Evolutionary conservation across 352 stramenopile genomes (phyloP).

Genomic region (Pythium monospermum): DNA sequence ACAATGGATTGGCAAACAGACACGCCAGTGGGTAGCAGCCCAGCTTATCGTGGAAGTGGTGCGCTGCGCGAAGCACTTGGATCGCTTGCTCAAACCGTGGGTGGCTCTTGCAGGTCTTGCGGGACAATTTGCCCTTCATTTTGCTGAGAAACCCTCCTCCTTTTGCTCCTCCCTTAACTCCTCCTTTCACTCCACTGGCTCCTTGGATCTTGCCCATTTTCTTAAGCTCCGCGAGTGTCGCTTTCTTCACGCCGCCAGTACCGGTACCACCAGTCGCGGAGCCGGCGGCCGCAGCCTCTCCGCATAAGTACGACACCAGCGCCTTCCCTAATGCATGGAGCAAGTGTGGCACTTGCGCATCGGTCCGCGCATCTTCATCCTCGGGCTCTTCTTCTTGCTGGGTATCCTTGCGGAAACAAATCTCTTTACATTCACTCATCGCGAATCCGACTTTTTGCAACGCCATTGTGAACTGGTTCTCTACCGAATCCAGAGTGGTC

Average conservation of each 20-base stretch:
- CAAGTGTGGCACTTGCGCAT: constrained; percentile 58
- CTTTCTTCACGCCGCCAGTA: constrained; percentile 15
- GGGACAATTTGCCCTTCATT: constrained; percentile 17
- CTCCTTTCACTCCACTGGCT: no score
- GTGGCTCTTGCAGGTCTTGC: constrained; percentile 19
- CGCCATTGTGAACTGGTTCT: constrained; percentile 33
- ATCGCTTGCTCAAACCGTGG: constrained; percentile 44
- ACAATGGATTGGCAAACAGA: constrained; percentile 49
- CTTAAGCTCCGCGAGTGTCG: constrained; percentile 23
- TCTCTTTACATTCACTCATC: constrained; percentile 55
- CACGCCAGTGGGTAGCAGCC: constrained; percentile 69
- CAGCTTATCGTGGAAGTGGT: constrained; percentile 83
- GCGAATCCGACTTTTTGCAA: constrained; percentile 40
- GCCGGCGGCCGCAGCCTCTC: constrained; percentile 4
- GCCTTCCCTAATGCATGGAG: constrained; percentile 62
- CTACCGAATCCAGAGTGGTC: constrained; percentile 37
- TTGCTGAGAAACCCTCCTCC: constrained; percentile 19
- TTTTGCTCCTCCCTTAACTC: no score
- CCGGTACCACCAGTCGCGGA: constrained; percentile 8
- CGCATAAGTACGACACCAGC: constrained; percentile 35
- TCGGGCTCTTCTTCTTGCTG: constrained; percentile 49
- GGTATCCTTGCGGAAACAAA: constrained; percentile 62
- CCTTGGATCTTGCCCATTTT: constrained; percentile 27
- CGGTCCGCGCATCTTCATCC: constrained; percentile 51
- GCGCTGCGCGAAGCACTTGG: constrained; percentile 55